Conservation (phyloP, 495 filamentous ascomycete genomes). For the Hypoxylon subgilvum region DNA sequence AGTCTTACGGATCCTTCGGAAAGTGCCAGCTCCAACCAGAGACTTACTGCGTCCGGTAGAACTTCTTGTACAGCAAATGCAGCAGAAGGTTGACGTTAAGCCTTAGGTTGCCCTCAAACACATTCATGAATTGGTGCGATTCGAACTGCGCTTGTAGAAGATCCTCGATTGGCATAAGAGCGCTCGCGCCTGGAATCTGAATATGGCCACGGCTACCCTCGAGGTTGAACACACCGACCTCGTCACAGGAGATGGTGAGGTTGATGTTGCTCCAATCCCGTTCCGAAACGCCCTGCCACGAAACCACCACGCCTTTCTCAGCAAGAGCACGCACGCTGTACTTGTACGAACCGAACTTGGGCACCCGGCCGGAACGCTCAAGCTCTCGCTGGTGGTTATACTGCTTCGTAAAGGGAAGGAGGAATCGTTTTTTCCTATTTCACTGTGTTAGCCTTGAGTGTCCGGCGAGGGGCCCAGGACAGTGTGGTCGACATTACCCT, state of each 20-base stretch:
- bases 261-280: constrained; percentile 91
- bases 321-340: constrained; percentile 87
- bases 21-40: constrained; percentile 11
- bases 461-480: background rate
- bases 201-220: constrained; percentile 92
- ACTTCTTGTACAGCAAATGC: constrained; percentile 97
- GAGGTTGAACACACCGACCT: constrained; percentile 91
- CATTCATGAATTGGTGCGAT: constrained; percentile 89
- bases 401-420: constrained; percentile 97
- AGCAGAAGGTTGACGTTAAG: constrained; percentile 95
- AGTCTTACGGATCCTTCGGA: background rate
- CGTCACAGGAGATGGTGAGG: constrained; percentile 90
- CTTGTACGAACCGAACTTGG: constrained; percentile 97
- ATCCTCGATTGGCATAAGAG: constrained; percentile 88
- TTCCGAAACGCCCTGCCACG: constrained; percentile 82
- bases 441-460: constrained; percentile 10
- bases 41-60: constrained; percentile 79
- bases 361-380: constrained; percentile 84
- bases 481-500: constrained; percentile 55
- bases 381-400: constrained; percentile 98
- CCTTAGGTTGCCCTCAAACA: constrained; percentile 86
- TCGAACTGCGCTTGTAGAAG: constrained; percentile 96
- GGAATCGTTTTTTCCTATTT: constrained; percentile 80
- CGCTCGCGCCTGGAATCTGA: constrained; percentile 93
- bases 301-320: constrained; percentile 91